Evolutionary conservation across 345 rosid genomes (phyloP), one percentile per base, ranked within the genome.

Genomic region (Anacardium occidentale): DNA sequence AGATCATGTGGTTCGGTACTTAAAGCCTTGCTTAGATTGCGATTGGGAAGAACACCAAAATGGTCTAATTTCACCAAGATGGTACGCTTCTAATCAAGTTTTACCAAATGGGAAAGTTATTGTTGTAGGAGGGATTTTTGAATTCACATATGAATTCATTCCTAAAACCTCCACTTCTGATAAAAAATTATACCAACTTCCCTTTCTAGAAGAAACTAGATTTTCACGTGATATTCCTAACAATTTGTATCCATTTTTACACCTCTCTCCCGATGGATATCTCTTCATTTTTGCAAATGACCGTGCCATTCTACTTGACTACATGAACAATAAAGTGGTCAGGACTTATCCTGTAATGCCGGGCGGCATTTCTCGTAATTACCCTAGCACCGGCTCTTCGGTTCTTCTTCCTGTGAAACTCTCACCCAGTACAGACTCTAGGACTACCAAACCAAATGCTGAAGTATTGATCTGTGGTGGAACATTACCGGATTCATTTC

Each of bases 361-460:
- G 3, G 92, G 85, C 4, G 82, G 82, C 22, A 77, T 76, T 64
- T 83, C 90, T 0, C 76, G 89, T 29, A 79, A 74, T 66, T 88
- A 86, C 72, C 90, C 90, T 8, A 83, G 86, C 24, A 85, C 89
- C 4, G 90, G 90, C 5, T 84, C 90, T 2, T 79, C 90, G 1
- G 87, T 72, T 57, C 76, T 88, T 72, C 80, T 88, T 7, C 84
- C 88, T 5, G 14, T 80, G 18, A 59, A 44, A n/a, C 75, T 76
- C 18, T 70, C 68, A 2, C 48, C 6, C 21, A 42, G 47, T 13
- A 9, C 40, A 32, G 61, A 7, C 26, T 50, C 24, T 15, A 15
- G 18, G 1, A 42, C 18, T 50, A 15, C 53, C 0, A 42, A 13
- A 47, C 74, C 78, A 17, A 66, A 73, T 0, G 85, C 83, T 3